phyloP scores from a whole-genome alignment of 2,329 filamentous ascomycete species.

The Phialocephala subalpina region DNA sequence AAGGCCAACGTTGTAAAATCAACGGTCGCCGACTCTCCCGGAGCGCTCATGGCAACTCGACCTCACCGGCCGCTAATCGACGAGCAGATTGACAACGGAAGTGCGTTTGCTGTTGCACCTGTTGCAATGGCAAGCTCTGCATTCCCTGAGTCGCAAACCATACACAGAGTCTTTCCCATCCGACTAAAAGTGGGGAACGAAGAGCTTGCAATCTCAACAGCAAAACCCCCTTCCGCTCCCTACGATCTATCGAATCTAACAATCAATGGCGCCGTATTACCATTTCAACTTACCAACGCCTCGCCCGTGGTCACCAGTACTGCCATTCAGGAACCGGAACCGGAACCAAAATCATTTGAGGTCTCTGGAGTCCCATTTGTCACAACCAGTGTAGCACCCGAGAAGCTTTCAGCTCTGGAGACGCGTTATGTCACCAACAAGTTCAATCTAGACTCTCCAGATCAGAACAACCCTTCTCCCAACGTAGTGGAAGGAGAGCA shows the following conservation, averaged over 20 bases:
- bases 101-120: not conserved
- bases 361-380: not conserved
- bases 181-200: not conserved
- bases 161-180: not conserved
- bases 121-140: not conserved
- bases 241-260: not conserved
- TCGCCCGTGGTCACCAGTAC: not conserved
- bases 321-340: not conserved
- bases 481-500: not conserved
- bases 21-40: not conserved
- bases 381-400: not conserved
- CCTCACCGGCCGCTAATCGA: not conserved
- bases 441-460: not conserved
- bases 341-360: not conserved
- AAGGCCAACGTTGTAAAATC: not conserved
- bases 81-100: not conserved
- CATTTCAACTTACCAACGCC: not conserved
- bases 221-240: not conserved
- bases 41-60: not conserved
- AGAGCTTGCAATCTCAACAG: not conserved
- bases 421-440: slow-evolving; percentile 1
- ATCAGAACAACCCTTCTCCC: not conserved
- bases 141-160: not conserved
- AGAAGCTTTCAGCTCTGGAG: not conserved
- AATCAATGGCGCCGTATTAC: not conserved